These are phyloP conservation scores for Micromonas pusilla DNA, from an alignment of 139 green algal genomes.

Conservation along the genomic window DNA sequence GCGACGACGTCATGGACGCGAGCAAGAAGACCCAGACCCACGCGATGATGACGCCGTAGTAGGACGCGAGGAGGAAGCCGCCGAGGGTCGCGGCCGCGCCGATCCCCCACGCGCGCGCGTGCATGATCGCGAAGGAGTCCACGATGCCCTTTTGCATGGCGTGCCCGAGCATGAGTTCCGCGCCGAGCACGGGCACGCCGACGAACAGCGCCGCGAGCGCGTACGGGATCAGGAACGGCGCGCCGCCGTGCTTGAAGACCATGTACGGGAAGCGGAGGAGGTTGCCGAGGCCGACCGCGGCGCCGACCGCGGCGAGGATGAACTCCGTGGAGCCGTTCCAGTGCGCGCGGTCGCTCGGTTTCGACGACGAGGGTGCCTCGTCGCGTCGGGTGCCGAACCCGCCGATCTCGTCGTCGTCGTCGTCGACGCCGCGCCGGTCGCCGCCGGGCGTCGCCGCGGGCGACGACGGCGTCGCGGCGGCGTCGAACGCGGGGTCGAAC, in stretches of 20 bases:
- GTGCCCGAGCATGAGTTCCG: conserved; percentile 17
- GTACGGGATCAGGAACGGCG: conserved; percentile 17
- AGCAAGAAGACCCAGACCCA: conserved; percentile 17
- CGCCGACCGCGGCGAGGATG: conserved; percentile 14
- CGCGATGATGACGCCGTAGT: conserved; percentile 20
- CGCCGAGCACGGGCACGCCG: conserved; percentile 1
- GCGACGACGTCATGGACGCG: not conserved
- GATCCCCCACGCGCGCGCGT: conserved; percentile 21
- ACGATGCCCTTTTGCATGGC: conserved; percentile 1
- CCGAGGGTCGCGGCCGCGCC: not conserved
- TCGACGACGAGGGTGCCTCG: not conserved
- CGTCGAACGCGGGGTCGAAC: no score
- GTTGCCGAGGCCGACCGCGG: conserved; percentile 19
- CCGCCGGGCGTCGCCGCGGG: no score
- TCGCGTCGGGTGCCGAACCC: not conserved
- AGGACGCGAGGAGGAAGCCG: not conserved
- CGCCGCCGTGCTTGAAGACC: conserved; percentile 15
- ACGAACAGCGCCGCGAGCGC: conserved; percentile 3
- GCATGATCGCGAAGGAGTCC: conserved; percentile 1
- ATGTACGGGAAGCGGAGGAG: conserved; percentile 14
- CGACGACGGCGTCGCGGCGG: no score
- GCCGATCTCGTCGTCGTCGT: no score
- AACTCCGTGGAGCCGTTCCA: not conserved
- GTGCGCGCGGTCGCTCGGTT: not conserved
- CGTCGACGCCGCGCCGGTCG: not conserved